These are phyloP conservation scores for Cordia subcordata DNA, from an alignment of 257 asterid species.

Conservation along the genomic window DNA sequence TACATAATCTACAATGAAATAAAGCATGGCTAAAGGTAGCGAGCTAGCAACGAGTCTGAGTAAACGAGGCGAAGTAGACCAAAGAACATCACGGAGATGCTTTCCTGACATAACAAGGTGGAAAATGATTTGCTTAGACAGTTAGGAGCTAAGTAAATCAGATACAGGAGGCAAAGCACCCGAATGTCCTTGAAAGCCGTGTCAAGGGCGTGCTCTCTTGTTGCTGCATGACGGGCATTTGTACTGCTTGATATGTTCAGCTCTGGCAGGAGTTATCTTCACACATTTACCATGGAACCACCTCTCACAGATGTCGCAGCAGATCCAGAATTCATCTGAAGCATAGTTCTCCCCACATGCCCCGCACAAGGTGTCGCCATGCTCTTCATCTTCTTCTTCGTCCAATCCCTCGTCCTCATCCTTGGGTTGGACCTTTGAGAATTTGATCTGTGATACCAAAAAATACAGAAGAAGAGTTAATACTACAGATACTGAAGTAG, in stretches of 20 bases:
- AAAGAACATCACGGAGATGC: too few species aligned
- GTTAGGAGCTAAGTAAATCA: not conserved
- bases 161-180: too few species aligned
- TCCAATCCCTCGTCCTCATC: constrained; percentile 32
- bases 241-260: constrained; percentile 80
- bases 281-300: constrained; percentile 92
- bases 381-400: constrained; percentile 19
- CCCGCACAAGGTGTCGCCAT: constrained; percentile 26
- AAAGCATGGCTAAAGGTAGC: too few species aligned
- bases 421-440: constrained; percentile 20
- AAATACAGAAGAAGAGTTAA: not conserved
- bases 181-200: not conserved
- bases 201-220: constrained; percentile 59
- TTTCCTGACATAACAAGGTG: too few species aligned
- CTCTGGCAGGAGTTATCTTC: constrained; percentile 78
- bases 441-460: constrained; percentile 27
- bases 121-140: not conserved
- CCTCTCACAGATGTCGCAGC: constrained; percentile 68
- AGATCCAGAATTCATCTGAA: constrained; percentile 72
- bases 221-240: constrained; percentile 78
- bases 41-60: too few species aligned
- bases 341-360: constrained; percentile 60
- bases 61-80: too few species aligned
- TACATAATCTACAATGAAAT: too few species aligned
- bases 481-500: not conserved